Conservation (phyloP, 768 basidiomycete species). For the Krasilnikovozyma curviuscula region DNA sequence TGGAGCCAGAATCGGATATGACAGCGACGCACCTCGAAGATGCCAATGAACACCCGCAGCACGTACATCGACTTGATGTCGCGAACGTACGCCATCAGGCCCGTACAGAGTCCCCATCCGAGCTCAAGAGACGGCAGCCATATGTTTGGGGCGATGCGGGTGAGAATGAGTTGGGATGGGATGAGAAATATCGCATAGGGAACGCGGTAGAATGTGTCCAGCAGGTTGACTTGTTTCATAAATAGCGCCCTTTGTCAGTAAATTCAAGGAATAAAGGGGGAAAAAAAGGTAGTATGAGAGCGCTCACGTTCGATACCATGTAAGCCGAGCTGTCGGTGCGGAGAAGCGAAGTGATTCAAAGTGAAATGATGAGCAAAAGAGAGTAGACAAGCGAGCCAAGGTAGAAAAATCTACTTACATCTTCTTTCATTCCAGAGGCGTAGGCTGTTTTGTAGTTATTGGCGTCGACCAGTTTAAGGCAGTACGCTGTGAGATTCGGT, state of each 20-base stretch:
- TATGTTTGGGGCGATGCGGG: constrained; percentile 14
- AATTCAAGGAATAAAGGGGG: not conserved
- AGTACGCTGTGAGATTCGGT: not conserved
- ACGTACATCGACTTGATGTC: constrained; percentile 13
- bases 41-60: constrained; percentile 19
- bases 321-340: no score
- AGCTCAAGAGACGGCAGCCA: constrained; percentile 16
- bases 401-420: constrained; percentile 7
- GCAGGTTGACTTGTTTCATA: constrained; percentile 13
- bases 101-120: not conserved
- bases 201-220: constrained; percentile 15
- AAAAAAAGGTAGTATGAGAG: no score
- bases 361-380: not conserved
- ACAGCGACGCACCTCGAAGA: not conserved
- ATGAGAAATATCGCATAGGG: constrained; percentile 15
- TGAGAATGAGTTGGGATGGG: constrained; percentile 19
- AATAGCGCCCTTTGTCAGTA: not conserved
- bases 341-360: no score
- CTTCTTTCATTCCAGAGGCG: constrained; percentile 17
- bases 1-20: not conserved
- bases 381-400: not conserved
- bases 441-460: constrained; percentile 18
- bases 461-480: constrained; percentile 11
- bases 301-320: no score
- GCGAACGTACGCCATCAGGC: constrained; percentile 3